Conservation (phyloP, 176 grass and related monocot genomes). For the Saccharum officinarum region DNA sequence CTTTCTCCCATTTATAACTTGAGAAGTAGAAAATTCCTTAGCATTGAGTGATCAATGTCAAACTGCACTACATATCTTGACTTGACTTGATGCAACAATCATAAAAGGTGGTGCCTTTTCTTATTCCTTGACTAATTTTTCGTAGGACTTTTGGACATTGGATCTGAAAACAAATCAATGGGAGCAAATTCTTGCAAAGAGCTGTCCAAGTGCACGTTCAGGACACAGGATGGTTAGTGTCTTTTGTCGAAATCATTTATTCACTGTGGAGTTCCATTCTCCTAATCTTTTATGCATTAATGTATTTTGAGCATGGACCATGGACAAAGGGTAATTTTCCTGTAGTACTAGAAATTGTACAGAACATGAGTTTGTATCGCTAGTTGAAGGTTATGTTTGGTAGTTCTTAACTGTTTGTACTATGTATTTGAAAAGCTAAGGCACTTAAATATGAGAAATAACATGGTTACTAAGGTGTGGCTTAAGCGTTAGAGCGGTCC, state of each 20-base stretch:
- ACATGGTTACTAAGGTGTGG: background rate
- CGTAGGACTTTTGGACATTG: slow-evolving; percentile 87
- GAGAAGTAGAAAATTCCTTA: background rate
- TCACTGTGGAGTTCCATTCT: background rate
- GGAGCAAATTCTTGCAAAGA: slow-evolving; percentile 89
- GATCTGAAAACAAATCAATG: slow-evolving; percentile 98
- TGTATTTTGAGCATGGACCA: slow-evolving; percentile 20
- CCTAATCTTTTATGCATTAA: background rate
- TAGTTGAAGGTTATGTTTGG: background rate
- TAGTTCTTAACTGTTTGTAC: background rate
- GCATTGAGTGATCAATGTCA: slow-evolving; percentile 6
- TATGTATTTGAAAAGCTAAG: background rate
- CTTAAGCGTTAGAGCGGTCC: background rate
- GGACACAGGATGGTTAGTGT: slow-evolving; percentile 86
- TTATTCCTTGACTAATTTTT: slow-evolving; percentile 27
- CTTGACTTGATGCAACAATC: slow-evolving; percentile 1
- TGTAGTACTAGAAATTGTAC: slow-evolving; percentile 16
- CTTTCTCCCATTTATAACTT: slow-evolving; percentile 18
- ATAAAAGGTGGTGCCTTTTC: slow-evolving; percentile 17
- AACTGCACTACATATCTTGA: background rate
- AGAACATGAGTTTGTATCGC: slow-evolving; percentile 10
- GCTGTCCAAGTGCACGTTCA: slow-evolving; percentile 96
- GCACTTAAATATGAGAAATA: slow-evolving; percentile 3
- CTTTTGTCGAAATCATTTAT: slow-evolving; percentile 18
- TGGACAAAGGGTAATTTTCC: background rate